Evolutionary conservation across 2,329 filamentous ascomycete genomes (phyloP).

Genomic region (Fusarium sp.): DNA sequence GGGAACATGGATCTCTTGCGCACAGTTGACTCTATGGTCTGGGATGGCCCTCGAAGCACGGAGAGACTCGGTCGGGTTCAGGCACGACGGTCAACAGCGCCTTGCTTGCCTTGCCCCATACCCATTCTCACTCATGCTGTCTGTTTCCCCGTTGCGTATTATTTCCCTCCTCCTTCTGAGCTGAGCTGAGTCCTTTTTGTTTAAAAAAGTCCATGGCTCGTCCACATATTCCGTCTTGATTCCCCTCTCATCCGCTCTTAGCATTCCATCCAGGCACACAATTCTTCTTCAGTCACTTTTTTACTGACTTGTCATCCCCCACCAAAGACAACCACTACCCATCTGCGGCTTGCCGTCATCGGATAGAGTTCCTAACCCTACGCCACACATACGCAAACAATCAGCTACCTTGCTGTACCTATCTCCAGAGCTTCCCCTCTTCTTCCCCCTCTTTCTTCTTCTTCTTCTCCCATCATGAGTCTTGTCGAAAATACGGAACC

Average conservation of each 20-base stretch:
- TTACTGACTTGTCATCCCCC: slow-evolving; percentile 12
- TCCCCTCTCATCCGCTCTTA: not conserved
- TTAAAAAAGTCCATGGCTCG: slow-evolving; percentile 39
- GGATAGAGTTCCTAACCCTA: slow-evolving; percentile 8
- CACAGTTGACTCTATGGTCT: not conserved
- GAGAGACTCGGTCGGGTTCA: not conserved
- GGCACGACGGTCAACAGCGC: not conserved
- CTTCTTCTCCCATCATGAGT: slow-evolving; percentile 41
- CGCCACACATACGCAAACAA: slow-evolving; percentile 21
- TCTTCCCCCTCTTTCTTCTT: slow-evolving; percentile 10
- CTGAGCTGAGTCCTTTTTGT: slow-evolving; percentile 1
- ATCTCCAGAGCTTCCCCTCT: slow-evolving; percentile 16
- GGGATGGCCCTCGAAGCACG: slow-evolving; percentile 3
- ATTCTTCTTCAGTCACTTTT: not conserved
- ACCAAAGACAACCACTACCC: not conserved
- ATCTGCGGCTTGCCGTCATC: slow-evolving; percentile 36
- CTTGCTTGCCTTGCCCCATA: slow-evolving; percentile 14
- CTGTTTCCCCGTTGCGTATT: slow-evolving; percentile 2
- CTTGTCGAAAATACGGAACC: slow-evolving; percentile 29
- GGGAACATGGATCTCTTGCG: not conserved
- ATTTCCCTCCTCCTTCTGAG: not conserved
- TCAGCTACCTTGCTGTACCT: slow-evolving; percentile 5
- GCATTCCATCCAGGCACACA: not conserved
- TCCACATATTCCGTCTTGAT: not conserved
- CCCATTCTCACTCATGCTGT: slow-evolving; percentile 23